Evolutionary conservation across 2,329 filamentous ascomycete species (phyloP).

Genomic region (Claviceps sp.): DNA sequence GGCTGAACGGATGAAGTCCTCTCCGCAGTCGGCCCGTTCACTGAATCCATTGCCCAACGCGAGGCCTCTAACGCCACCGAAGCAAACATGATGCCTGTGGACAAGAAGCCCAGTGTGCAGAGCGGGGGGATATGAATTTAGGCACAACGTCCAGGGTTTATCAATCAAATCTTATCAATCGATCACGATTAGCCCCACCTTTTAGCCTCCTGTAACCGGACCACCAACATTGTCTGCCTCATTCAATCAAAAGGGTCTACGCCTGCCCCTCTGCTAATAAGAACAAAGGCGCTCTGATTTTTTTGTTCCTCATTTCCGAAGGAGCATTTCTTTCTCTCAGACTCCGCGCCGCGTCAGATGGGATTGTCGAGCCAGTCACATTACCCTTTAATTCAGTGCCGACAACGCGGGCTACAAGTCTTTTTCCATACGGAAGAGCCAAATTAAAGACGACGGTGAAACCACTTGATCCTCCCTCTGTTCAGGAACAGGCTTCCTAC

Average conservation of each 20-base stretch:
- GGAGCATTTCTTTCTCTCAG: neutral
- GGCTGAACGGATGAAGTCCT: neutral
- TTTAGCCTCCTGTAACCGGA: constrained; percentile 21
- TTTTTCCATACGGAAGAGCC: neutral
- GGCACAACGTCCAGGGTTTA: constrained; percentile 13
- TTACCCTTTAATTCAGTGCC: neutral
- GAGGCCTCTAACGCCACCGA: neutral
- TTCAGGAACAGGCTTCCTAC: no score
- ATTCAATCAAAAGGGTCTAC: constrained; percentile 4
- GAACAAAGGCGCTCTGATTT: neutral
- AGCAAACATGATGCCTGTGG: neutral
- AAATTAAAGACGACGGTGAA: neutral
- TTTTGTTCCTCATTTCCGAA: neutral
- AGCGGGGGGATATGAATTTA: neutral
- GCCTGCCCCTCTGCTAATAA: constrained; percentile 3
- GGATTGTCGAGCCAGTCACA: neutral
- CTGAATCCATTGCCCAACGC: neutral
- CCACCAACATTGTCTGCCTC: constrained; percentile 8
- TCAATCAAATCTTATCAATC: constrained; percentile 39
- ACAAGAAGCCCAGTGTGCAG: neutral
- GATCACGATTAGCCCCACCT: constrained; percentile 20
- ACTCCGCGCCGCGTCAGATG: neutral
- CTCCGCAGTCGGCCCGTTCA: neutral
- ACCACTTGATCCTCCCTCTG: neutral
- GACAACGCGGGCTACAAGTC: neutral